These are phyloP conservation scores for Penicillium parvum DNA, from an alignment of 495 filamentous ascomycete genomes.

Conservation along the genomic window DNA sequence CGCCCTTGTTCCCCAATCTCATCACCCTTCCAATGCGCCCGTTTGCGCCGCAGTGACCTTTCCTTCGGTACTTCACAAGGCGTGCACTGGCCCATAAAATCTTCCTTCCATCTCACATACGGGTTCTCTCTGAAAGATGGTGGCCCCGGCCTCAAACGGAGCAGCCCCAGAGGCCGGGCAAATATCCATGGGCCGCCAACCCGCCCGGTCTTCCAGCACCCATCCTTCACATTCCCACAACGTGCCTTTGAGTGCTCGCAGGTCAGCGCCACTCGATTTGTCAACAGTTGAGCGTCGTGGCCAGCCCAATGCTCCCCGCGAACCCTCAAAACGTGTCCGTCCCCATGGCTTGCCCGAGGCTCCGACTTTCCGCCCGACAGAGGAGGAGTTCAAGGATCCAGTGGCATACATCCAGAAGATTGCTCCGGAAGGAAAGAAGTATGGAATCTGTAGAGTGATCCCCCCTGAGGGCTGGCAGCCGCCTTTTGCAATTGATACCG, in stretches of 20 bases:
- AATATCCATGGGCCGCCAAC: constrained; percentile 32
- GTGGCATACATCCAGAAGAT: constrained; percentile 91
- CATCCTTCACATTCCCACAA: constrained; percentile 49
- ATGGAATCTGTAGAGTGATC: constrained; percentile 91
- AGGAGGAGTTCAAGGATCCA: constrained; percentile 92
- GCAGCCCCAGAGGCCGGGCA: constrained; percentile 39
- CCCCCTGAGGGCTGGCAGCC: constrained; percentile 93
- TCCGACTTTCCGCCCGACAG: constrained; percentile 83
- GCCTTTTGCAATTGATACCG: constrained; percentile 91
- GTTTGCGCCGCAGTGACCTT: constrained; percentile 26
- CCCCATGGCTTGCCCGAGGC: constrained; percentile 85
- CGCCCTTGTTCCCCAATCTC: constrained; percentile 16
- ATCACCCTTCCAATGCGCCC: constrained; percentile 31
- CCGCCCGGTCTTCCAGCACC: constrained; percentile 41
- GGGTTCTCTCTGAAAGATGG: constrained; percentile 33
- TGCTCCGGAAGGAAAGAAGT: constrained; percentile 72
- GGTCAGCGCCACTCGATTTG: constrained; percentile 73
- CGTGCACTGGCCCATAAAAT: constrained; percentile 16
- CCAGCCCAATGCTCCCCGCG: constrained; percentile 67
- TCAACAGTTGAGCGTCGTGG: constrained; percentile 88
- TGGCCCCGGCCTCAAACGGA: constrained; percentile 49
- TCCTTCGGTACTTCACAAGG: constrained; percentile 26
- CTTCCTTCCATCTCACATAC: constrained; percentile 4
- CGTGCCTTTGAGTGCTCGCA: constrained; percentile 65
- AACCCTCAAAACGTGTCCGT: constrained; percentile 68